Evolutionary conservation across 2,329 filamentous ascomycete genomes (phyloP), one percentile per base, ranked within the genome.

Genomic region (Fusarium buxicola): DNA sequence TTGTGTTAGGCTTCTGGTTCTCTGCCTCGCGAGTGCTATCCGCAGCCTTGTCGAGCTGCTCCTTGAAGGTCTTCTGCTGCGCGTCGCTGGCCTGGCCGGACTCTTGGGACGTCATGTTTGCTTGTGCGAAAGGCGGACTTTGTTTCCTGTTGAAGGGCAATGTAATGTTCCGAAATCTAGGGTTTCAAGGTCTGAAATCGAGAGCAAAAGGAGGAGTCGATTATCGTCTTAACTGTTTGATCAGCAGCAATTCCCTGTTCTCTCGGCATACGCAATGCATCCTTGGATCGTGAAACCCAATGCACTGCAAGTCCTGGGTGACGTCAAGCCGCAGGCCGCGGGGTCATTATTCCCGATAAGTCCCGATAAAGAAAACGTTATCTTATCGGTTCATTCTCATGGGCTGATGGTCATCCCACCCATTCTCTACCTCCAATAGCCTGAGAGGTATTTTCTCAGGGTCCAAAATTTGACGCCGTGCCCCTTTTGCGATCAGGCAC

Each of bases 41-140:
- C 3, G 81, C 81, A 12, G 73, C 76, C 39, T 75, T 69, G 66
- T 83, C 81, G 1, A 83, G 77, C 65, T 78, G 74, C 30, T 77
- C 63, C 70, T 83, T 83, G 74, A 77, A 81, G 41, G 69, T 74
- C 55, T 72, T 65, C 9, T 61, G 52, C 28, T 49, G 55, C 30
- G 41, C 18, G 13, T 44, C 51, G 16, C 58, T 58, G 36, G 56
- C 49, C 25, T 52, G 44, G 27, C 32, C 39, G 25, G 52, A 30
- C 30, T 60, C 55, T 51, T 66, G 36, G 15, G 59, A 57, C 32
- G 66, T 43, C 63, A 69, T 66, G 16, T 43, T 56, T 48, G 36
- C 24, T 30, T 51, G 11, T 25, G 32, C 40, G 15, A 15, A 15
- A 18, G n/a, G 8, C 18, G 27, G 34, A 27, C 31, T 38, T 31